These are phyloP conservation scores for Ceratobasidium papillatum DNA, from an alignment of 1,284 basidiomycete species.

Conservation along the genomic window DNA sequence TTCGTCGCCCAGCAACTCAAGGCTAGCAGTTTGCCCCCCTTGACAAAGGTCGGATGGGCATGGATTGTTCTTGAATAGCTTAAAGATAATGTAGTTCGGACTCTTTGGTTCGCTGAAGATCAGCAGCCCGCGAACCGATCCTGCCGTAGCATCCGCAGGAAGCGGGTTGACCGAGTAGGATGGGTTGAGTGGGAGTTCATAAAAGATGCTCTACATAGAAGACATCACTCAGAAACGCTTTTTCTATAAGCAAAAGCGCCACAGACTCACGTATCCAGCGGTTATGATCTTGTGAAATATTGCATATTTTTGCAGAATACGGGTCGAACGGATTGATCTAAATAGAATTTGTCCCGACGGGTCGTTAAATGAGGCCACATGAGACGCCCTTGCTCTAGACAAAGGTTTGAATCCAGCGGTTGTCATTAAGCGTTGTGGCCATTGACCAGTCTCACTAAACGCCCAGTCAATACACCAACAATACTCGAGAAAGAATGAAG, in stretches of 20 bases:
- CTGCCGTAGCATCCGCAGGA: not conserved
- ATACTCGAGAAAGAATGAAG: no score
- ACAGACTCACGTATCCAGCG: slow-evolving; percentile 17
- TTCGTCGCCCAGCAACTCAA: not conserved
- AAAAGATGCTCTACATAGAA: slow-evolving; percentile 5
- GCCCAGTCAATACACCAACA: no score
- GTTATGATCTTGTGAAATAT: slow-evolving; percentile 25
- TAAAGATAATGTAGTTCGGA: slow-evolving; percentile 2
- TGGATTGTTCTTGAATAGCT: not conserved
- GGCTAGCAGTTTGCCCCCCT: slow-evolving; percentile 25
- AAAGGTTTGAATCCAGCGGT: no score
- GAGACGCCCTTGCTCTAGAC: no score
- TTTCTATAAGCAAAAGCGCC: not conserved
- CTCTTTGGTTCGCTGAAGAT: slow-evolving; percentile 13
- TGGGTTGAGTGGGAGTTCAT: slow-evolving; percentile 20
- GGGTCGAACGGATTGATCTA: not conserved
- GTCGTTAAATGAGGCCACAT: no score
- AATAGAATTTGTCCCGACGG: slow-evolving; percentile 25
- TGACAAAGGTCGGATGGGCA: slow-evolving; percentile 5
- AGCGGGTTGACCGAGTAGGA: not conserved
- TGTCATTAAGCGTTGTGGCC: no score
- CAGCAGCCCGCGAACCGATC: not conserved
- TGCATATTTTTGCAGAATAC: slow-evolving; percentile 10
- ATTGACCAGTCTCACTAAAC: no score
- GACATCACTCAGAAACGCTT: not conserved